phyloP scores from a whole-genome alignment of 2,329 filamentous ascomycete genomes.

The Leptodontidium sp. region DNA sequence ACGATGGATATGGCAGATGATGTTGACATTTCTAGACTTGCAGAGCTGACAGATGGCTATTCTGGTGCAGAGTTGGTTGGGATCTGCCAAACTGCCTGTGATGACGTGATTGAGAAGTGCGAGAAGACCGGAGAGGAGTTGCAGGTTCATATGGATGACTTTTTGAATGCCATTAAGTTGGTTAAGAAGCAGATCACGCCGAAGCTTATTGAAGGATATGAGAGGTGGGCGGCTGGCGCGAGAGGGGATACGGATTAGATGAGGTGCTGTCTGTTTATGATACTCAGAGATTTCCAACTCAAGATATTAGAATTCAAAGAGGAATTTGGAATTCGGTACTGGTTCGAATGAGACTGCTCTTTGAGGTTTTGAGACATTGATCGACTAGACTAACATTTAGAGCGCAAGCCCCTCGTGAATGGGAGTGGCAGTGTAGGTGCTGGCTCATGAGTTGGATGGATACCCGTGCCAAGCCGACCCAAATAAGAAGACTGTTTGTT shows the following conservation, averaged over 20 bases:
- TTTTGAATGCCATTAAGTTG: constrained; percentile 53
- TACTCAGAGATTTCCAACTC: background rate
- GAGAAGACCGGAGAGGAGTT: constrained; percentile 51
- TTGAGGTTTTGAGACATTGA: no score
- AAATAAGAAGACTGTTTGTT: background rate
- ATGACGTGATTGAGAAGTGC: constrained; percentile 60
- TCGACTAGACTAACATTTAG: no score
- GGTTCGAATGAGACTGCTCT: no score
- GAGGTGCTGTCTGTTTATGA: background rate
- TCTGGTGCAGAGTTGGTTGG: constrained; percentile 85
- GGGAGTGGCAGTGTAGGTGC: constrained; percentile 43
- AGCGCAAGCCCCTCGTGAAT: constrained; percentile 32
- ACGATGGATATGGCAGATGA: constrained; percentile 67
- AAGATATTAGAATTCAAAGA: background rate
- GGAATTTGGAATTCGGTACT: background rate
- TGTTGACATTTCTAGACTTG: constrained; percentile 71
- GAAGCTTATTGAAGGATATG: constrained; percentile 65
- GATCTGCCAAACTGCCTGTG: constrained; percentile 60
- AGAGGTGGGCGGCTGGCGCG: constrained; percentile 57
- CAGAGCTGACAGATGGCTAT: constrained; percentile 74
- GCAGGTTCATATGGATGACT: constrained; percentile 55
- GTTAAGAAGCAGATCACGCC: constrained; percentile 66
- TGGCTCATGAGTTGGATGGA: background rate
- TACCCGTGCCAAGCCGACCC: background rate
- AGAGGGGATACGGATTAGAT: constrained; percentile 35